Conservation (phyloP, 805 yeast species). For the Wickerhamiella hasegawae region DNA sequence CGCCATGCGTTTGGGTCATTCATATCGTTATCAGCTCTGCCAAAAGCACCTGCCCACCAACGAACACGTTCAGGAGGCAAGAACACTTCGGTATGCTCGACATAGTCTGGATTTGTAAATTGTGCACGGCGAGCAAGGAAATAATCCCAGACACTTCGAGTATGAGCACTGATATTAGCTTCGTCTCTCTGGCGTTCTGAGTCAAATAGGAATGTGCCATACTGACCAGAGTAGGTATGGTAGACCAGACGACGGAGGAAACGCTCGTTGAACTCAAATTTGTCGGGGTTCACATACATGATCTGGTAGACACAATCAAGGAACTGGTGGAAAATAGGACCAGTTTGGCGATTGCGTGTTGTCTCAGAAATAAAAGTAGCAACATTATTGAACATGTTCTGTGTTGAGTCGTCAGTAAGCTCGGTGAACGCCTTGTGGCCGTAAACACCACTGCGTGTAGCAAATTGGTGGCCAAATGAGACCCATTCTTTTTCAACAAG, state of each 20-base stretch:
- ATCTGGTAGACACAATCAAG: slow-evolving; percentile 79
- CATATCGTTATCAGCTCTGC: slow-evolving; percentile 57
- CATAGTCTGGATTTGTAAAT: slow-evolving; percentile 41
- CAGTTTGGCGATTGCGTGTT: slow-evolving; percentile 29
- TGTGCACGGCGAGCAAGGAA: slow-evolving; percentile 61
- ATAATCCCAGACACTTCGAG: slow-evolving; percentile 87
- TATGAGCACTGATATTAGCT: slow-evolving; percentile 28
- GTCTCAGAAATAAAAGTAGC: slow-evolving; percentile 22
- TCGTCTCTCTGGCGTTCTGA: slow-evolving; percentile 46
- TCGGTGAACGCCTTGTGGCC: slow-evolving; percentile 20
- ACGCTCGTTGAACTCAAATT: slow-evolving; percentile 79
- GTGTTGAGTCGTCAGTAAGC: slow-evolving; percentile 22
- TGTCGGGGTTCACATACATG: slow-evolving; percentile 46
- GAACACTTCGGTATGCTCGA: slow-evolving; percentile 12
- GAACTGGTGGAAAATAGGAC: slow-evolving; percentile 91
- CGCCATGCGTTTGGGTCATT: slow-evolving; percentile 24
- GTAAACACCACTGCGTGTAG: slow-evolving; percentile 55
- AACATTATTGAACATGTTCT: slow-evolving; percentile 31
- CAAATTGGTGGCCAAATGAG: slow-evolving; percentile 82
- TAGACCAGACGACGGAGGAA: slow-evolving; percentile 71
- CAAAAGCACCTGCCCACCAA: slow-evolving; percentile 86
- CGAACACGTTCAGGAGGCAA: slow-evolving; percentile 33
- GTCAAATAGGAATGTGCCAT: slow-evolving; percentile 76
- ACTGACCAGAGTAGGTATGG: slow-evolving; percentile 86
- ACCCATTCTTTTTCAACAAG: slow-evolving; percentile 91